Percentiles rank a stretch among this genome's conserved stretches.
These are phyloP conservation scores for Coemansia sp. DNA, from an alignment of 192 early-diverging fungal species.

Conservation along the genomic window DNA sequence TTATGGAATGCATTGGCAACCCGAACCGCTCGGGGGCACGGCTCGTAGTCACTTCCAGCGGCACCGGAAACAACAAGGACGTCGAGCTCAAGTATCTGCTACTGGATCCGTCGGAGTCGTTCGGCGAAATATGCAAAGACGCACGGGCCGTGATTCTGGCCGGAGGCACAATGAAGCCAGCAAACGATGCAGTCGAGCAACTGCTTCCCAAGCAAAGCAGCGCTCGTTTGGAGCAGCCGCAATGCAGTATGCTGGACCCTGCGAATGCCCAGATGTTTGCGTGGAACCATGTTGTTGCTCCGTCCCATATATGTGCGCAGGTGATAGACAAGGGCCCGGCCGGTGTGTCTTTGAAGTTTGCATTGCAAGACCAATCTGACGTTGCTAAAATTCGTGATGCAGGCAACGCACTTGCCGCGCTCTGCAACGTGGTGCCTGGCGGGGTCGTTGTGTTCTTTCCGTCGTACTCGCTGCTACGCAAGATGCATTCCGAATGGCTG, in stretches of 20 bases:
- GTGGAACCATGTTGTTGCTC: conserved; percentile 85
- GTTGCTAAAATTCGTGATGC: conserved; percentile 61
- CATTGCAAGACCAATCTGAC: conserved; percentile 43
- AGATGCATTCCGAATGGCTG: conserved; percentile 61
- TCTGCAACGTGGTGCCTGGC: conserved; percentile 73
- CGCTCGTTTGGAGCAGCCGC: not conserved
- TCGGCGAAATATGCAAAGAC: conserved; percentile 74
- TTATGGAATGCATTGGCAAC: conserved; percentile 39
- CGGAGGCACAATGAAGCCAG: conserved; percentile 92
- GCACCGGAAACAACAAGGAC: not conserved
- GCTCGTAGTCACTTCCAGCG: conserved; percentile 18
- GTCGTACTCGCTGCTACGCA: conserved; percentile 75
- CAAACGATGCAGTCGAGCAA: conserved; percentile 53
- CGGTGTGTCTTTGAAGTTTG: conserved; percentile 64
- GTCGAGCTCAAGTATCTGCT: conserved; percentile 77
- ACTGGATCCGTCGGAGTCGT: conserved; percentile 79
- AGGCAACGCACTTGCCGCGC: conserved; percentile 67
- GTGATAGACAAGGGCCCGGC: conserved; percentile 66
- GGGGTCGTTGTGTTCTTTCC: conserved; percentile 90
- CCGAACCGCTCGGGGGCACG: conserved; percentile 35
- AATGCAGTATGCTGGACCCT: conserved; percentile 8
- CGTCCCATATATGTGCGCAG: conserved; percentile 69
- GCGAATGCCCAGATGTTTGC: conserved; percentile 62
- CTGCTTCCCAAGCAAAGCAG: conserved; percentile 12
- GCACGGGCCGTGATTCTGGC: conserved; percentile 82